These are phyloP conservation scores for Lachnellula willkommii DNA, from an alignment of 2,329 filamentous ascomycete genomes.

Conservation along the genomic window DNA sequence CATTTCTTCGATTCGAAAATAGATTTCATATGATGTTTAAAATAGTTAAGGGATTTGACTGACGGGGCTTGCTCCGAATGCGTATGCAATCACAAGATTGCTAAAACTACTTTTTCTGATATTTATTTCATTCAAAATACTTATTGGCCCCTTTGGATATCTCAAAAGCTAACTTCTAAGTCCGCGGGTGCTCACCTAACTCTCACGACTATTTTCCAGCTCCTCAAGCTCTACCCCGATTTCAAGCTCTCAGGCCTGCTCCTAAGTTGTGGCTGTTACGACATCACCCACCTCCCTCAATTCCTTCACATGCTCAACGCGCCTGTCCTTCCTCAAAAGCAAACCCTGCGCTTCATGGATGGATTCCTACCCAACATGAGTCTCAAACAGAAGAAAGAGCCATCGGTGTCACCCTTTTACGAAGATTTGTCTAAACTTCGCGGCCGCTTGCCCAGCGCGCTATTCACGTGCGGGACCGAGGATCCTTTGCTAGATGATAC, in stretches of 20 bases:
- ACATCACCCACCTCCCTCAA: constrained; percentile 41
- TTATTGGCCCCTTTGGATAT: not conserved
- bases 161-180: constrained; percentile 21
- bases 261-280: constrained; percentile 48
- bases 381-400: constrained; percentile 37
- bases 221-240: constrained; percentile 35
- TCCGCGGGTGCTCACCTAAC: constrained; percentile 48
- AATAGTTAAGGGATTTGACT: constrained; percentile 19
- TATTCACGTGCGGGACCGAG: constrained; percentile 51
- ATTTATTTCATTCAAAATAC: not conserved
- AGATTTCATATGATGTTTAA: constrained; percentile 10
- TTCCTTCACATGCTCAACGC: constrained; percentile 24
- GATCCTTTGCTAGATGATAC: constrained; percentile 50
- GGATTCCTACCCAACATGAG: constrained; percentile 41
- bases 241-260: constrained; percentile 46
- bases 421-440: constrained; percentile 36
- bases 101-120: constrained; percentile 8
- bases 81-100: constrained; percentile 1
- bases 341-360: constrained; percentile 42
- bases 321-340: constrained; percentile 40
- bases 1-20: not conserved
- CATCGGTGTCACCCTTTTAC: constrained; percentile 46
- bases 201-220: constrained; percentile 41
- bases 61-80: constrained; percentile 4
- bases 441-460: constrained; percentile 42